A percentile compares a stretch with the other conserved stretches of the same genome.
Conservation (phyloP, 1,284 basidiomycete species). For the Boletus holoroseus region DNA sequence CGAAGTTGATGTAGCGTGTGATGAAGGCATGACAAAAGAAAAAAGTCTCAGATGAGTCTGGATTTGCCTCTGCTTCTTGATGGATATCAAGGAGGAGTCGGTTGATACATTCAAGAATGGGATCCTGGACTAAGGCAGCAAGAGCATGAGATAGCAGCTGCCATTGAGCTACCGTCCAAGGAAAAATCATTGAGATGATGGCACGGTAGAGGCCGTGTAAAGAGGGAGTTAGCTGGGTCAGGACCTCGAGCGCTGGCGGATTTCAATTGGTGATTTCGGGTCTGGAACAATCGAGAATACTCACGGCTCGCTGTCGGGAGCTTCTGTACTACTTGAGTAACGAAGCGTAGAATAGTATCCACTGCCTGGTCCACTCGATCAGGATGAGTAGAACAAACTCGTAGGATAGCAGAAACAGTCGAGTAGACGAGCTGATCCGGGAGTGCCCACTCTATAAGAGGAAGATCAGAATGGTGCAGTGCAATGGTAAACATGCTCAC, state of each 20-base stretch:
- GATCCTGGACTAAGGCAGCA: slow-evolving; percentile 53
- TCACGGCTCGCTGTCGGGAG: slow-evolving; percentile 53
- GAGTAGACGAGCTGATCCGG: slow-evolving; percentile 77
- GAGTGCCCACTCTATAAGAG: slow-evolving; percentile 63
- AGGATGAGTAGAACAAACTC: slow-evolving; percentile 52
- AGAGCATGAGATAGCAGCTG: slow-evolving; percentile 50
- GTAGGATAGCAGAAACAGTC: slow-evolving; percentile 67
- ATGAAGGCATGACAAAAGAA: slow-evolving; percentile 68
- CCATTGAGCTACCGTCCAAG: slow-evolving; percentile 71
- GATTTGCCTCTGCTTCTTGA: slow-evolving; percentile 43
- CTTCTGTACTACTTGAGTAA: slow-evolving; percentile 50
- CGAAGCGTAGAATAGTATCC: slow-evolving; percentile 56
- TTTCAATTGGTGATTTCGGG: neutral
- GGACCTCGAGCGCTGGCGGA: slow-evolving; percentile 55
- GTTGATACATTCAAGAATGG: slow-evolving; percentile 65
- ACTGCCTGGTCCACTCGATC: slow-evolving; percentile 47
- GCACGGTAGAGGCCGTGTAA: slow-evolving; percentile 87
- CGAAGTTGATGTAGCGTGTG: slow-evolving; percentile 68
- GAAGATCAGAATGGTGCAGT: slow-evolving; percentile 13
- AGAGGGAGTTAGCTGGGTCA: slow-evolving; percentile 74
- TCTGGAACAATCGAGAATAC: slow-evolving; percentile 20
- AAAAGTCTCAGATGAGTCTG: slow-evolving; percentile 27
- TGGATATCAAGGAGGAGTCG: slow-evolving; percentile 57
- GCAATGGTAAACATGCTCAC: slow-evolving; percentile 35
- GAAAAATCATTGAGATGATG: slow-evolving; percentile 69